Conservation (phyloP, 805 yeast genomes). For the Danielia oregonensis region DNA sequence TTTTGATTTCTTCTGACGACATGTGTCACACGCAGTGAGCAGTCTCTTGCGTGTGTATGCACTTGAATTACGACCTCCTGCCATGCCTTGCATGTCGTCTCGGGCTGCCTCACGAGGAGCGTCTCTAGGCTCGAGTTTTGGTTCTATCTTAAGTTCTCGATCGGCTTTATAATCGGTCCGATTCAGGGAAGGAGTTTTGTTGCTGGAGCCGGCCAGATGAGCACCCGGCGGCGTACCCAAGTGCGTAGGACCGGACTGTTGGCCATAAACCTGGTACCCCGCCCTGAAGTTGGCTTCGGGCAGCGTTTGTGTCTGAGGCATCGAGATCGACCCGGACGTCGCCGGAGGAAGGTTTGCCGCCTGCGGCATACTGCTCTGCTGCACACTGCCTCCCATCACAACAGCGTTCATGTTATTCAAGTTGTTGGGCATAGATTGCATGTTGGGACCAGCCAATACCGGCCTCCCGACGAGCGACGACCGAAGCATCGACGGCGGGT, state of each 20-base stretch:
- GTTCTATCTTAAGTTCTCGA: not conserved
- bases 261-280: not conserved
- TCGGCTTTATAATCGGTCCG: slow-evolving; percentile 2
- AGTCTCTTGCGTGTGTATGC: slow-evolving; percentile 5
- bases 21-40: slow-evolving; percentile 35
- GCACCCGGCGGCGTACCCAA: not conserved
- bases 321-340: too few species aligned
- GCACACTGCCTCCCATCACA: too few species aligned
- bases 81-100: slow-evolving; percentile 1
- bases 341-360: not conserved
- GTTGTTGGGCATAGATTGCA: not conserved
- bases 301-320: too few species aligned
- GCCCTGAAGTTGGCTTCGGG: not conserved
- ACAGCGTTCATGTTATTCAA: not conserved
- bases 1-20: slow-evolving; percentile 33
- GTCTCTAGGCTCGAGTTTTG: too few species aligned
- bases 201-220: too few species aligned
- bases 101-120: too few species aligned
- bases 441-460: not conserved
- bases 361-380: too few species aligned
- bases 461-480: not conserved
- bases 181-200: not conserved
- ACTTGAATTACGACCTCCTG: not conserved
- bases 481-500: not conserved
- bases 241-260: not conserved